Evolutionary conservation across 176 grass and related monocot species (phyloP), one percentile per base, ranked within the genome.

Genomic region (Carex littledalei): DNA sequence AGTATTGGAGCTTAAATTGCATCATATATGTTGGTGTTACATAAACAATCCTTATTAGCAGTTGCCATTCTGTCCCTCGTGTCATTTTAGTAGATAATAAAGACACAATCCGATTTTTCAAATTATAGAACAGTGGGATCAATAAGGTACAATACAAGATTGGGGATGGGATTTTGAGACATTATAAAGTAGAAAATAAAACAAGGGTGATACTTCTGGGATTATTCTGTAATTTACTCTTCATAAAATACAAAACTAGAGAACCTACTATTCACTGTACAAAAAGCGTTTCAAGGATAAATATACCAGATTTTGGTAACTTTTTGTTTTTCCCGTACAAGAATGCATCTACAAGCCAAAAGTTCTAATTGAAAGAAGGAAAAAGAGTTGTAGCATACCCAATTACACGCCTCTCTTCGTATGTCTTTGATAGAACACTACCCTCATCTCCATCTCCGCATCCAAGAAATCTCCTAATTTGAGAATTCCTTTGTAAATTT

Each of bases 391-490:
- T 10, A 18, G 10, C 87, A 47, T 94, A 99, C 96, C 96, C 96
- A 65, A 99, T 91, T 34, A 94, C 88, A 49, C 89, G 91, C 84
- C 81, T 87, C 91, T 95, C 96, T 83, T 95, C 91, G 14, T 95
- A 92, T 64, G 88, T 88, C 87, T 99, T 99, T 15, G 96, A 93
- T 84, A 99, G 96, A 52, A 90, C 90, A 88, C 58, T 75, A 41
- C 90, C 91, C 87, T 95, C 96, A 20, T 95, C 96, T 79, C 93
- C 93, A 60, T 94, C 93, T 63, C 89, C 88, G 67, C 93, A 98
- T 18, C 96, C 96, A 66, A 98, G 91, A 87, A 98, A 98, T 47
- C 77, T 57, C 90, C 96, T 92, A 20, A 82, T 84, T 81, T 93
- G 95, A 53, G 64, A 34, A 86, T 66, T 39, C 22, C 83, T 49